Base-by-base conservation (phyloP, 2,329 filamentous ascomycete genomes). In the Stagonosporopsis rhizophila region DNA sequence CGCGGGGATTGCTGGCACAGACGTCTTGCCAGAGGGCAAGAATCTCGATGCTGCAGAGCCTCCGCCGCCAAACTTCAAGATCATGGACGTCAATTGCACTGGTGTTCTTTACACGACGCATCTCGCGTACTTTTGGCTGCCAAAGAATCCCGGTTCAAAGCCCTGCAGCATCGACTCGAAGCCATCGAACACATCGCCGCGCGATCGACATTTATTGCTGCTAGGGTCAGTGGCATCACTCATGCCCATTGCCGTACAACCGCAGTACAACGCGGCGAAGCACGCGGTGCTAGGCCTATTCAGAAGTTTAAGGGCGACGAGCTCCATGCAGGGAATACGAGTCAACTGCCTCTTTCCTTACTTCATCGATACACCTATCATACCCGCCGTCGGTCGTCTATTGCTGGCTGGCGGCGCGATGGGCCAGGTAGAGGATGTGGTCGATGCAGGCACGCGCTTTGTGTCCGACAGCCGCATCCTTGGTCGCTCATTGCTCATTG, bases 281-380 rank as follows among this genome's bases (percentile, higher is more conserved):
- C 88, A 90, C 73, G 87, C 81, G 19, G 82, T 90, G 0, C 78
- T 88, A 11, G 88, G 87, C 0, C 75, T 89, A 30, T 89, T 87
- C 72, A 81, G 87, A 39, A 79, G 80, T 6, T 75, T 90, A 41
- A 80, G 87, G 15, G 70, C 77, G 4, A 82, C 76, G 6, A 77
- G 81, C 2, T 79, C 80, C 50, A 61, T 73, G 7, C 74, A 80
- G 38, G 83, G 84, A 22, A 75, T 90, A 38, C 81, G 88, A 40
- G 77, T 88, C 56, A 90, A 90, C 68, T 79, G 89, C 66, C 71
- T 90, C n/a, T 83, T 82, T 55, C 88, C 88, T 0, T 90, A 89
- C 73, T 90, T 89, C 70, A 81, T 83, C 65, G 83, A 86, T 63
- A 87, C 85, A 14, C 83, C 85, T n/a, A 81, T 90, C 40, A 69